These are phyloP conservation scores for Candida montana DNA, from an alignment of 805 yeast species.

Conservation along the genomic window DNA sequence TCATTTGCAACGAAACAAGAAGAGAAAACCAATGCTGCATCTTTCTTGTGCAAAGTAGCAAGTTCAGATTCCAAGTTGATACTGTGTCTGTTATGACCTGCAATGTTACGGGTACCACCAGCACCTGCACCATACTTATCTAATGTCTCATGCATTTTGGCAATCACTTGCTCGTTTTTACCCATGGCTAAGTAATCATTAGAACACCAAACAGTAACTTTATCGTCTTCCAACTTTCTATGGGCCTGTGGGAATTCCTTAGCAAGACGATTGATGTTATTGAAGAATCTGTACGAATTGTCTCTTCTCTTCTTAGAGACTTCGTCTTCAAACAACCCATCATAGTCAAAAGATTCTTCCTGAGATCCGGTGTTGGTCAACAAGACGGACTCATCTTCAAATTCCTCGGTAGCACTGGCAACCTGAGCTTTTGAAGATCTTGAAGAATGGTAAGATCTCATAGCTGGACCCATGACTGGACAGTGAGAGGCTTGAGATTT, in stretches of 20 bases:
- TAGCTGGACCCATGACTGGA: conserved; percentile 88
- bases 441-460: conserved; percentile 31
- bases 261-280: conserved; percentile 95
- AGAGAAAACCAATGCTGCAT: conserved; percentile 89
- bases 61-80: conserved; percentile 77
- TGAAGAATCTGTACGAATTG: conserved; percentile 92
- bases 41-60: conserved; percentile 90
- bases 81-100: conserved; percentile 95
- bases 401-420: conserved; percentile 21
- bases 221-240: conserved; percentile 63
- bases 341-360: conserved; percentile 62
- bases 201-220: conserved; percentile 98
- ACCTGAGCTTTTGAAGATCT: conserved; percentile 29
- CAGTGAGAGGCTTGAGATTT: conserved; percentile 60
- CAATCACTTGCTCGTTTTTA: conserved; percentile 63
- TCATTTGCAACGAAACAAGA: conserved; percentile 98
- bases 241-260: conserved; percentile 93
- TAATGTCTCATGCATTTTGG: conserved; percentile 73
- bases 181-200: conserved; percentile 98
- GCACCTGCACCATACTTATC: conserved; percentile 96
- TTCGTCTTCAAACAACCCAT: conserved; percentile 62
- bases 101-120: conserved; percentile 98
- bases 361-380: conserved; percentile 36
- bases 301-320: conserved; percentile 72
- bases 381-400: conserved; percentile 16